Conservation (phyloP, 768 basidiomycete species). For the Tricholoma sp. region DNA sequence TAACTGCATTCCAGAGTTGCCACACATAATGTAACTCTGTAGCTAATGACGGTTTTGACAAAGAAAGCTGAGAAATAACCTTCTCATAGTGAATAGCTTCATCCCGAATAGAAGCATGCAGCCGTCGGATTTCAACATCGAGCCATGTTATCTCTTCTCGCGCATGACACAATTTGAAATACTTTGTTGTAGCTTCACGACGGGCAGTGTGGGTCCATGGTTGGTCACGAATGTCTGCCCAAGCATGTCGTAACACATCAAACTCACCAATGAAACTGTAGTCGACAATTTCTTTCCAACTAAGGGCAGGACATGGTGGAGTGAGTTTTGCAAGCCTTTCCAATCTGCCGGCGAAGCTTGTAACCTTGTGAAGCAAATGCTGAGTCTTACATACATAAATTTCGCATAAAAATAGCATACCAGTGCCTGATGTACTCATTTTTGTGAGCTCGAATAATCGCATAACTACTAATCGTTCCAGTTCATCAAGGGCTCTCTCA, state of each 20-base stretch:
- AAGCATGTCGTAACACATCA: conserved; percentile 14
- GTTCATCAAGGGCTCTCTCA: conserved; percentile 13
- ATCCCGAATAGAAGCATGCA: conserved; percentile 12
- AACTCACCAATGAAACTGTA: conserved; percentile 10
- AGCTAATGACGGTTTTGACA: not conserved
- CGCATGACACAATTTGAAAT: conserved; percentile 17
- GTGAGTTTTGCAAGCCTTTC: conserved; percentile 3
- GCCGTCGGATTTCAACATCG: conserved; percentile 18
- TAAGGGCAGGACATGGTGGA: conserved; percentile 11
- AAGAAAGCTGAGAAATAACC: not conserved
- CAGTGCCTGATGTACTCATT: conserved; percentile 14
- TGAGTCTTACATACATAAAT: not conserved
- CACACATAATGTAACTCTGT: not conserved
- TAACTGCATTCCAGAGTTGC: not conserved
- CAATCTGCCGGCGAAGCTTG: not conserved
- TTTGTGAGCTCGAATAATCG: conserved; percentile 19
- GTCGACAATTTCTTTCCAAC: conserved; percentile 21
- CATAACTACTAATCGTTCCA: conserved; percentile 15
- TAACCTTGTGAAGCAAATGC: not conserved
- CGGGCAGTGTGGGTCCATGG: conserved; percentile 17
- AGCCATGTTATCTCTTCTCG: conserved; percentile 18
- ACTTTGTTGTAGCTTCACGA: conserved; percentile 9
- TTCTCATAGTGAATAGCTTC: not conserved
- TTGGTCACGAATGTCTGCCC: conserved; percentile 8
- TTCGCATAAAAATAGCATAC: conserved; percentile 12